phyloP scores from a whole-genome alignment of 2,329 filamentous ascomycete species.

The Botrytis fragariae region DNA sequence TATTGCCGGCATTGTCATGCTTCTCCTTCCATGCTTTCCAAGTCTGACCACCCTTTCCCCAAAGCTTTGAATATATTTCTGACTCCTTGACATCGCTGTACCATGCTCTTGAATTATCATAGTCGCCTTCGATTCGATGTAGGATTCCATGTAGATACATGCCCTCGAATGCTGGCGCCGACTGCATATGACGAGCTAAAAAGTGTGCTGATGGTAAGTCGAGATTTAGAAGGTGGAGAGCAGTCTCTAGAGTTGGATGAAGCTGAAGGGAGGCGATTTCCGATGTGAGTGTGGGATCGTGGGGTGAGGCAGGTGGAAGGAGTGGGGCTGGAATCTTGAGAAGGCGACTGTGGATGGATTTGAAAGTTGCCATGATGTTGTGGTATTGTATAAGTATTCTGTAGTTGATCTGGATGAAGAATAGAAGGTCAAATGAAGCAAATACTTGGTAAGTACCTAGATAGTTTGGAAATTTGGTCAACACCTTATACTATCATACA shows the following conservation, averaged over 20 bases:
- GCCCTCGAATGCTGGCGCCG: constrained; percentile 47
- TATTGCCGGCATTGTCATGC: background rate
- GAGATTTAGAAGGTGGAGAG: constrained; percentile 51
- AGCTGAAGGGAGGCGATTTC: constrained; percentile 39
- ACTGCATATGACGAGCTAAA: constrained; percentile 51
- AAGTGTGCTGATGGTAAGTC: constrained; percentile 52
- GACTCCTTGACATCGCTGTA: constrained; percentile 44
- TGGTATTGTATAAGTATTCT: background rate
- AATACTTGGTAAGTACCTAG: background rate
- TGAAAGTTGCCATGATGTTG: constrained; percentile 11
- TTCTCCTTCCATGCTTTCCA: constrained; percentile 17
- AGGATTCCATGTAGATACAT: constrained; percentile 53
- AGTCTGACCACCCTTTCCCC: constrained; percentile 31
- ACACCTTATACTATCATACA: background rate
- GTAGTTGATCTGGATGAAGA: background rate
- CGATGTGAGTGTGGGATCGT: constrained; percentile 27
- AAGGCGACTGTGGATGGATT: constrained; percentile 10
- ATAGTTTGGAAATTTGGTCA: background rate
- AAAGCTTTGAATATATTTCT: constrained; percentile 39
- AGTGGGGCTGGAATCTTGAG: constrained; percentile 28
- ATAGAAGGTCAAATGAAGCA: background rate
- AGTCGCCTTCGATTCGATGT: constrained; percentile 51
- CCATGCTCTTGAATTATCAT: constrained; percentile 49
- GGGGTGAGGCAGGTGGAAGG: constrained; percentile 29
- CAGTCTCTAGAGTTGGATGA: constrained; percentile 49